Conservation (phyloP, 2,329 filamentous ascomycete species). For the Cladosporium sp. region DNA sequence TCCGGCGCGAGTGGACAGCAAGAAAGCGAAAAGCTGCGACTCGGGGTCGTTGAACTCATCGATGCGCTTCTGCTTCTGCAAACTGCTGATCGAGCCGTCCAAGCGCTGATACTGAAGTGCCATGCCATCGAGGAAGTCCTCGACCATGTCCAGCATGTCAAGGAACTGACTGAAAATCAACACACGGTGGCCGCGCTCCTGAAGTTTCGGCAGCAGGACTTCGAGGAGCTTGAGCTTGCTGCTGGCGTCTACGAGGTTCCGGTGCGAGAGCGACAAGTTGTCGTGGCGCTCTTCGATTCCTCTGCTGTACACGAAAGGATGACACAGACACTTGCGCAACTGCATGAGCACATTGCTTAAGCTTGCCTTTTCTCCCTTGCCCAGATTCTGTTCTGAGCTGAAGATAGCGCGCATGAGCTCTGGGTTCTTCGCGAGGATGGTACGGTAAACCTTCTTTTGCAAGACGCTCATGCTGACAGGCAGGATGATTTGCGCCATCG, state of each 20-base stretch:
- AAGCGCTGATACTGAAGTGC: slow-evolving; percentile 70
- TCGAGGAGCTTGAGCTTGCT: slow-evolving; percentile 81
- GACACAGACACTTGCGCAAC: slow-evolving; percentile 86
- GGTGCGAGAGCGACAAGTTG: slow-evolving; percentile 57
- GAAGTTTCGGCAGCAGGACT: slow-evolving; percentile 78
- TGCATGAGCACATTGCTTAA: slow-evolving; percentile 95
- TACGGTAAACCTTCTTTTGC: slow-evolving; percentile 91
- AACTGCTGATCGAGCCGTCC: slow-evolving; percentile 72
- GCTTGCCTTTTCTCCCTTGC: slow-evolving; percentile 68
- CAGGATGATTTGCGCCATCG: slow-evolving; percentile 90
- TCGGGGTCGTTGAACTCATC: slow-evolving; percentile 85
- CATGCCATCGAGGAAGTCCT: slow-evolving; percentile 80
- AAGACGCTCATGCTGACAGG: slow-evolving; percentile 92
- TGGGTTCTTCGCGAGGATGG: slow-evolving; percentile 84
- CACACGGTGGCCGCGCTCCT: slow-evolving; percentile 79
- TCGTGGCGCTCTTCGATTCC: slow-evolving; percentile 78
- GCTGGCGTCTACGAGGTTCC: slow-evolving; percentile 84
- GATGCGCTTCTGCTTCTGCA: slow-evolving; percentile 91
- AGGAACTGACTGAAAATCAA: slow-evolving; percentile 96
- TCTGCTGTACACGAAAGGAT: slow-evolving; percentile 89
- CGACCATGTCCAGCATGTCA: slow-evolving; percentile 75
- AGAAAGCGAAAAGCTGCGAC: slow-evolving; percentile 79
- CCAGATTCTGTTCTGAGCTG: slow-evolving; percentile 47
- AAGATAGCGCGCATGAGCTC: slow-evolving; percentile 85
- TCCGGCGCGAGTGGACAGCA: slow-evolving; percentile 88